Evolutionary conservation across 371 early-diverging fungal genomes (phyloP).

Genomic region (Smittium culicis): DNA sequence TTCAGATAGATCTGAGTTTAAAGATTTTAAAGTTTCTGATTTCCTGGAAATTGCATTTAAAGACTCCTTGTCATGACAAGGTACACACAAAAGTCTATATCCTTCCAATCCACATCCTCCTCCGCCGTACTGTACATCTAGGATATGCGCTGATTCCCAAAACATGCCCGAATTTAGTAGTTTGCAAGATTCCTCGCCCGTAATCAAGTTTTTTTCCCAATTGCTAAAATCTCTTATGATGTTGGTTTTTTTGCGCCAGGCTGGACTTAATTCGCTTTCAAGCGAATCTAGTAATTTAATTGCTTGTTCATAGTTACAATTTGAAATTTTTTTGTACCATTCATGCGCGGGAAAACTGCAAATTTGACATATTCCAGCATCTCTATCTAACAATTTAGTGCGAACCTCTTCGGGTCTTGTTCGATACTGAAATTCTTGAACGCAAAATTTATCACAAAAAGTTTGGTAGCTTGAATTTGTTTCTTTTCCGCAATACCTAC

Average conservation of each 20-base stretch:
- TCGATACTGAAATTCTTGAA: too few species aligned
- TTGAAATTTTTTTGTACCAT: too few species aligned
- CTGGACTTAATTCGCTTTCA: too few species aligned
- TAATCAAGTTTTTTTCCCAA: background rate
- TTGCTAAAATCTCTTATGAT: background rate
- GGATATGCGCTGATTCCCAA: constrained; percentile 29
- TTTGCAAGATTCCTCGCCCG: background rate
- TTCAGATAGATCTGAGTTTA: background rate
- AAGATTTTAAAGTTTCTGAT: background rate
- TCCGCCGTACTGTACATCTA: constrained; percentile 28
- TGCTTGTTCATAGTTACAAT: too few species aligned
- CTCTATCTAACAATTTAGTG: too few species aligned
- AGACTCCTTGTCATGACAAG: constrained; percentile 22
- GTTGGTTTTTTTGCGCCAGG: background rate
- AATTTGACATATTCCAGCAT: too few species aligned
- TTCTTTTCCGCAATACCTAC: too few species aligned
- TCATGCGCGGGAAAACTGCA: too few species aligned
- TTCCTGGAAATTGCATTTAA: background rate
- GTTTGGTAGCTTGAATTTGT: too few species aligned
- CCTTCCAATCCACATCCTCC: constrained; percentile 31
- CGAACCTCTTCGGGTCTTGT: too few species aligned
- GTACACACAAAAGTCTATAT: constrained; percentile 27
- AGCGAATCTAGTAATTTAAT: too few species aligned
- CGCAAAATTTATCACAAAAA: too few species aligned
- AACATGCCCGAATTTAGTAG: constrained; percentile 20